These are phyloP conservation scores for Ogataea trehalophila DNA, from an alignment of 805 yeast species.

Conservation along the genomic window DNA sequence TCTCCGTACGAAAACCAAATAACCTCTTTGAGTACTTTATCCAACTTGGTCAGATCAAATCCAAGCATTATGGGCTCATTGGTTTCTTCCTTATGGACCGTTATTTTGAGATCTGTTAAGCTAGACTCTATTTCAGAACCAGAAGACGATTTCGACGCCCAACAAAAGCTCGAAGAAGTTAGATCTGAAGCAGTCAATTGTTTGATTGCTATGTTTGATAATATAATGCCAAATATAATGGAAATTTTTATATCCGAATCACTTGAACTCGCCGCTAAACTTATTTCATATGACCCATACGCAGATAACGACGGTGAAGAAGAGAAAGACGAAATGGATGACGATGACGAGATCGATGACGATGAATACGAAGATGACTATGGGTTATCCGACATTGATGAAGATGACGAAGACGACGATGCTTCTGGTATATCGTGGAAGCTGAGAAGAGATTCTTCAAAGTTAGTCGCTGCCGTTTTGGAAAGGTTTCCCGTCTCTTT, in stretches of 20 bases:
- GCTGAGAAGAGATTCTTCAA: slow-evolving; percentile 49
- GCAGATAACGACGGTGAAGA: slow-evolving; percentile 27
- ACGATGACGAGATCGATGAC: slow-evolving; percentile 29
- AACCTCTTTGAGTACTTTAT: slow-evolving; percentile 13
- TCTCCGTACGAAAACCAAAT: slow-evolving; percentile 27
- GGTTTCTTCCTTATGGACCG: slow-evolving; percentile 8
- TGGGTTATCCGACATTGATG: slow-evolving; percentile 37
- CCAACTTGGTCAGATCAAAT: slow-evolving; percentile 26
- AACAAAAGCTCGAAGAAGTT: slow-evolving; percentile 29
- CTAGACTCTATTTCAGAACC: slow-evolving; percentile 19
- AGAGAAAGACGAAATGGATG: slow-evolving; percentile 22
- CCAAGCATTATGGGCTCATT: slow-evolving; percentile 18
- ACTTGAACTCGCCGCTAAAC: slow-evolving; percentile 27
- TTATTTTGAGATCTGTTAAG: slow-evolving; percentile 10
- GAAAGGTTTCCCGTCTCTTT: slow-evolving; percentile 33
- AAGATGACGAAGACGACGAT: slow-evolving; percentile 40
- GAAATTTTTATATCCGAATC: slow-evolving; percentile 25
- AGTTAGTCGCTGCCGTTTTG: slow-evolving; percentile 37
- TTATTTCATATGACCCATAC: slow-evolving; percentile 46
- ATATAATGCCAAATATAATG: slow-evolving; percentile 31
- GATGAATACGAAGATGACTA: slow-evolving; percentile 37
- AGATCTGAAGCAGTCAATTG: slow-evolving; percentile 46
- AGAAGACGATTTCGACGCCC: slow-evolving; percentile 31
- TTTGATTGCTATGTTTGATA: slow-evolving; percentile 36
- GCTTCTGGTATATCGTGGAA: slow-evolving; percentile 51